phyloP scores from a whole-genome alignment of 1,284 basidiomycete genomes.

The Naganishia sp. region DNA sequence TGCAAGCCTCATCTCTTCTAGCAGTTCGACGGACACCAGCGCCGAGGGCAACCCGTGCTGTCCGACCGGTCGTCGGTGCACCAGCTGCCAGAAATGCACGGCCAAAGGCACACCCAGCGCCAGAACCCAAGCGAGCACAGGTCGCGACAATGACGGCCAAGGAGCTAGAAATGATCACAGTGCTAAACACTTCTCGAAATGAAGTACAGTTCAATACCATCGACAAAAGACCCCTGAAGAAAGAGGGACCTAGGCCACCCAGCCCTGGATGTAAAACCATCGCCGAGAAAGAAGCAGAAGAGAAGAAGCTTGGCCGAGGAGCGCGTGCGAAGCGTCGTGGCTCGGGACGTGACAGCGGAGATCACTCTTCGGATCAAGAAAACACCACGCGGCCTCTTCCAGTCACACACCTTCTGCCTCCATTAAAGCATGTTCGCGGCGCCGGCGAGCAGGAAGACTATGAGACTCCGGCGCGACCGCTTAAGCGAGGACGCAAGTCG shows the following conservation, averaged over 20 bases:
- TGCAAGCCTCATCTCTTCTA: neutral
- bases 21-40: neutral
- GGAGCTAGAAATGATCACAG: conserved; percentile 47
- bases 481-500: conserved; percentile 48
- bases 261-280: conserved; percentile 72
- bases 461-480: conserved; percentile 60
- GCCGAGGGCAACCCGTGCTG: neutral
- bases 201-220: conserved; percentile 52
- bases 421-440: conserved; percentile 59
- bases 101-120: conserved; percentile 4
- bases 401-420: conserved; percentile 14
- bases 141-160: conserved; percentile 40
- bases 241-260: conserved; percentile 70
- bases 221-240: conserved; percentile 61
- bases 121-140: conserved; percentile 7
- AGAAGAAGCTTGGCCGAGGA: conserved; percentile 67
- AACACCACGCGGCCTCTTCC: neutral
- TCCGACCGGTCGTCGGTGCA: neutral
- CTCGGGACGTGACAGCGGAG: conserved; percentile 46
- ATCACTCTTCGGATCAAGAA: conserved; percentile 37
- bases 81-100: conserved; percentile 1
- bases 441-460: conserved; percentile 83
- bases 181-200: conserved; percentile 48
- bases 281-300: conserved; percentile 66
- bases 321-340: conserved; percentile 53